These are phyloP conservation scores for Penicillium sp. DNA, from an alignment of 2,329 filamentous ascomycete species.

Conservation along the genomic window DNA sequence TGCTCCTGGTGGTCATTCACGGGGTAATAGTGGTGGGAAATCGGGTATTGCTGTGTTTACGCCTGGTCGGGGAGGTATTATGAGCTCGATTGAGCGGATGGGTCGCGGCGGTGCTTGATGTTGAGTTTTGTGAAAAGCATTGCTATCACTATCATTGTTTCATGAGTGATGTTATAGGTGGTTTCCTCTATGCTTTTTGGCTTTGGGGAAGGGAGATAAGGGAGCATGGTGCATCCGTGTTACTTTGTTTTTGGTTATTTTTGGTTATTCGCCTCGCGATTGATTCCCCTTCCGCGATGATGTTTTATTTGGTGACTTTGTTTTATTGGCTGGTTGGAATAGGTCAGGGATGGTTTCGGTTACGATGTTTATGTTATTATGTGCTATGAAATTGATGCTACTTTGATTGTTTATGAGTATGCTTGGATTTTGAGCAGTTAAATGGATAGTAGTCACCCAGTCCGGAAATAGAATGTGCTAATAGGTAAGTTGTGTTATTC, in stretches of 20 bases:
- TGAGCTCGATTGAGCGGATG: conserved; percentile 90
- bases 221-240: neutral
- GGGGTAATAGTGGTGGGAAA: conserved; percentile 46
- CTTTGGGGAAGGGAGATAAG: too few relatives aligned
- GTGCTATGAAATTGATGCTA: conserved; percentile 21
- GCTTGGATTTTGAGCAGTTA: too few relatives aligned
- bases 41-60: conserved; percentile 46
- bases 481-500: too few relatives aligned
- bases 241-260: neutral
- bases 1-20: conserved; percentile 37
- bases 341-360: neutral
- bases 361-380: conserved; percentile 23
- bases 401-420: neutral
- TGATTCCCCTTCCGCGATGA: conserved; percentile 24
- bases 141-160: neutral
- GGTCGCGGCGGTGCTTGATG: conserved; percentile 57
- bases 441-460: too few relatives aligned
- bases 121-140: neutral
- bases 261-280: conserved; percentile 6
- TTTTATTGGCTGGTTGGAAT: neutral
- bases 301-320: neutral
- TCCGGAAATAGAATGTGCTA: too few relatives aligned
- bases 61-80: conserved; percentile 70
- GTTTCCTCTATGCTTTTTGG: neutral
- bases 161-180: neutral